Conservation (phyloP, 495 filamentous ascomycete genomes). For the Hyaloscypha hepaticicola region DNA sequence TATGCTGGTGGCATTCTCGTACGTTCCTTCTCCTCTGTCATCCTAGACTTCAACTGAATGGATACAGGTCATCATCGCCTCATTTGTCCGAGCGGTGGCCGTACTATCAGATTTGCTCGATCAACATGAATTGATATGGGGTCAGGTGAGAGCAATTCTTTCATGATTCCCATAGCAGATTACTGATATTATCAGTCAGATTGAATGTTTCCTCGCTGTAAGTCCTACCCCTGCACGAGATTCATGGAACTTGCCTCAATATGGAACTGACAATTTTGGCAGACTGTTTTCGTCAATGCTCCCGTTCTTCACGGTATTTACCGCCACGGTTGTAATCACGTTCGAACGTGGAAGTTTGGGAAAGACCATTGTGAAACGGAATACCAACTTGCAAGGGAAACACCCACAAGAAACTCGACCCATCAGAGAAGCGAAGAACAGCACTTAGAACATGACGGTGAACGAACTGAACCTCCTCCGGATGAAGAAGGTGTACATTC, state of each 20-base stretch:
- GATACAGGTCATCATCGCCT: constrained; percentile 1
- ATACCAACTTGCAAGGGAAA: constrained; percentile 1
- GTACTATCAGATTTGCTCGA: neutral
- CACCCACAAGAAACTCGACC: neutral
- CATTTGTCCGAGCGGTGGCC: neutral
- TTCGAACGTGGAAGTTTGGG: constrained; percentile 5
- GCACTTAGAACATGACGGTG: neutral
- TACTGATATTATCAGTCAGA: neutral
- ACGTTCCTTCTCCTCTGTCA: neutral
- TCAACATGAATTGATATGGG: constrained; percentile 18
- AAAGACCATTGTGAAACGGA: neutral
- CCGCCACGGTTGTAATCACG: constrained; percentile 6
- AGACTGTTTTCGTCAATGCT: constrained; percentile 21
- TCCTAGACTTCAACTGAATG: neutral
- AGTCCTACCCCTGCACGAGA: neutral
- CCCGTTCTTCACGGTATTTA: constrained; percentile 18
- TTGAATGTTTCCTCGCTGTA: constrained; percentile 20
- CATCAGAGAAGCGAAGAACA: neutral
- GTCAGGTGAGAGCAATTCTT: constrained; percentile 5
- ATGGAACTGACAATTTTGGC: neutral
- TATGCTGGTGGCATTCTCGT: neutral
- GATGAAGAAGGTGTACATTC: neutral
- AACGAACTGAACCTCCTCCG: neutral
- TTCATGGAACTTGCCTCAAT: neutral
- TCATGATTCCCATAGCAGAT: neutral